Evolutionary conservation across 352 stramenopile species (phyloP).

Genomic region (Phytophthora cryptogea): DNA sequence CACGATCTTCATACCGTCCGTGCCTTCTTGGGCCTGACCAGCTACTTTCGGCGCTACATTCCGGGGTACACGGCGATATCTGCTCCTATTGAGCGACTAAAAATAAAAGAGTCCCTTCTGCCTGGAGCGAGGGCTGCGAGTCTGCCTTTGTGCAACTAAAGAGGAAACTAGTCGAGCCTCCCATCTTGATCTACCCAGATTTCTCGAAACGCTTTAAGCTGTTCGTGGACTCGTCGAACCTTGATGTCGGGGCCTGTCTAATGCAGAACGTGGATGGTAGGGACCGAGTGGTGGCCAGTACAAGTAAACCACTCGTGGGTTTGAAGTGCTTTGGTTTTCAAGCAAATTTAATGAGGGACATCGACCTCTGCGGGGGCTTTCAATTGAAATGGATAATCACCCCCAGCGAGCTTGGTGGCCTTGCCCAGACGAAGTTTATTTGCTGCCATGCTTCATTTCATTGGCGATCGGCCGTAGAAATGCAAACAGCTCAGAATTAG

Average conservation of each 20-base stretch:
- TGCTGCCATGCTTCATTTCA: too few relatives aligned
- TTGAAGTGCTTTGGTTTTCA: not conserved
- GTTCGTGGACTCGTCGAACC: not conserved
- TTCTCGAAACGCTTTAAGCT: conserved; percentile 6
- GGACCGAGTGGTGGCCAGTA: not conserved
- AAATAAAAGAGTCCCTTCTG: not conserved
- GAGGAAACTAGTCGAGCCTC: conserved; percentile 1
- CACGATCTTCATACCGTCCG: not conserved
- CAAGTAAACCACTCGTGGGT: not conserved
- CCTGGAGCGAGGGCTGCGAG: not conserved
- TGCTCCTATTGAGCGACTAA: not conserved
- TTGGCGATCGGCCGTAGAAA: too few relatives aligned
- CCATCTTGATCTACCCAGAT: conserved; percentile 2
- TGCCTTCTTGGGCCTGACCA: not conserved
- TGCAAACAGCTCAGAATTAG: too few relatives aligned
- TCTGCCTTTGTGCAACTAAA: not conserved
- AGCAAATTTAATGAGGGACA: too few relatives aligned
- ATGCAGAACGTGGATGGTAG: conserved; percentile 4
- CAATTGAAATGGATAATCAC: too few relatives aligned
- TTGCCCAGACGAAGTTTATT: too few relatives aligned
- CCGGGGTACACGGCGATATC: conserved; percentile 3
- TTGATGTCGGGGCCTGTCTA: conserved; percentile 2
- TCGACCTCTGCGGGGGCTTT: too few relatives aligned
- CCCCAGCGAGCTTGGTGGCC: too few relatives aligned
- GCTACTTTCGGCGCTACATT: conserved; percentile 1